A percentile compares a stretch with the other conserved stretches of the same genome.
These are phyloP conservation scores for Fragaria vesca DNA, from an alignment of 306 rosid species.

Conservation along the genomic window DNA sequence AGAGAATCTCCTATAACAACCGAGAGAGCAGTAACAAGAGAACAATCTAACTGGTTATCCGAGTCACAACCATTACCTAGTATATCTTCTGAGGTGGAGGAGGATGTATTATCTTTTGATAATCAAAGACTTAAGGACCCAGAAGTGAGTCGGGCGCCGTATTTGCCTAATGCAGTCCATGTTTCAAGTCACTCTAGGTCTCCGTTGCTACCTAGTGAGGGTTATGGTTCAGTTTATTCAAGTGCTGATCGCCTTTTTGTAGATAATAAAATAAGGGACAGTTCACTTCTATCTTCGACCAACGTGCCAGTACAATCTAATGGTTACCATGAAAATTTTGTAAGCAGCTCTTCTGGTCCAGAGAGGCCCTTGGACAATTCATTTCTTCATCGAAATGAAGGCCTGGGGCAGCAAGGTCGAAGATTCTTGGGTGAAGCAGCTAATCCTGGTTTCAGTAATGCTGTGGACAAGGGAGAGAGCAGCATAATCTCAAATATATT, in stretches of 20 bases:
- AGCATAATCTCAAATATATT: constrained; percentile 90
- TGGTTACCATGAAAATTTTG: constrained; percentile 51
- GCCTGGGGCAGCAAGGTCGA: constrained; percentile 39
- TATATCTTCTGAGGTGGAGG: constrained; percentile 58
- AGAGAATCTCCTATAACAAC: constrained; percentile 35
- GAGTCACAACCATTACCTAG: constrained; percentile 38
- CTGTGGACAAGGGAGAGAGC: constrained; percentile 73
- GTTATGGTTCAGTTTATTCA: constrained; percentile 31
- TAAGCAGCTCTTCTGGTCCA: constrained; percentile 40
- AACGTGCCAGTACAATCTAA: constrained; percentile 36
- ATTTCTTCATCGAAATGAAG: constrained; percentile 44
- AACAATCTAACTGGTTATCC: constrained; percentile 43
- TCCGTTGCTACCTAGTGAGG: constrained; percentile 38
- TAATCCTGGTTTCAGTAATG: constrained; percentile 37
- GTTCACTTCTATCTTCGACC: constrained; percentile 38
- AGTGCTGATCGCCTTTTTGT: constrained; percentile 41
- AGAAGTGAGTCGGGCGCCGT: constrained; percentile 55
- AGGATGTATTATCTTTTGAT: constrained; percentile 66
- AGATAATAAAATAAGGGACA: constrained; percentile 39
- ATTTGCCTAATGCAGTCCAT: constrained; percentile 43
- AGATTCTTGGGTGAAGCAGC: constrained; percentile 43
- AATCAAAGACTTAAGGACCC: constrained; percentile 82
- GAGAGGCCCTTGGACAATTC: constrained; percentile 38
- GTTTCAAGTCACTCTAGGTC: constrained; percentile 37
- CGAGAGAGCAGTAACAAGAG: constrained; percentile 41